A percentile compares a stretch with the other conserved stretches of the same genome.
These are phyloP conservation scores for Rhodotorula sp. DNA, from an alignment of 1,284 basidiomycete genomes.

Conservation along the genomic window DNA sequence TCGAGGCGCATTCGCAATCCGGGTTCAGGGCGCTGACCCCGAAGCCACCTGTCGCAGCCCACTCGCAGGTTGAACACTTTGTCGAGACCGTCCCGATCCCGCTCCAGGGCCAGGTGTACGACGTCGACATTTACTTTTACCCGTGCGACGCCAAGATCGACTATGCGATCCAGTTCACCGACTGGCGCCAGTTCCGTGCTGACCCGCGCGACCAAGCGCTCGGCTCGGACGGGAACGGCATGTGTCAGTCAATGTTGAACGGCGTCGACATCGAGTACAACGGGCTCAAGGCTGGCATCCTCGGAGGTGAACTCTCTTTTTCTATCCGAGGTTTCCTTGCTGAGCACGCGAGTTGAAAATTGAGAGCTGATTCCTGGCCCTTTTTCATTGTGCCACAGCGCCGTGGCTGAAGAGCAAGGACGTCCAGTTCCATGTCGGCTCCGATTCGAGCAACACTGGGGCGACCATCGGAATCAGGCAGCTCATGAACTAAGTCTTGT, in stretches of 20 bases:
- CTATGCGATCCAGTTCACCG: background rate
- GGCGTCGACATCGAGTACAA: conserved; percentile 6
- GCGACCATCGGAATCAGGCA: background rate
- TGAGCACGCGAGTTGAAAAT: too few species aligned
- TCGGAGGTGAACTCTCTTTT: conserved; percentile 2
- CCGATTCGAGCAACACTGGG: background rate
- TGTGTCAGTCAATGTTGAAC: background rate
- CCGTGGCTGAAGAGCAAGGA: conserved; percentile 3
- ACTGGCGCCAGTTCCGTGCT: background rate
- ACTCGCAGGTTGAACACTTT: background rate
- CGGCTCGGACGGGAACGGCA: background rate
- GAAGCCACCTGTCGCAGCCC: background rate
- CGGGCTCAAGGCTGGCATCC: background rate
- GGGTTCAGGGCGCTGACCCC: too few species aligned
- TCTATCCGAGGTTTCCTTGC: too few species aligned
- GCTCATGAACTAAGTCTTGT: too few species aligned
- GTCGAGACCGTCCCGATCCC: background rate
- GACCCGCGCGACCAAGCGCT: background rate
- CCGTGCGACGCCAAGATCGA: background rate
- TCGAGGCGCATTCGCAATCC: too few species aligned
- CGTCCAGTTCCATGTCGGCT: background rate
- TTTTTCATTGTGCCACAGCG: background rate
- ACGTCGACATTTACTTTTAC: background rate
- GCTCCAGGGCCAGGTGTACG: background rate
- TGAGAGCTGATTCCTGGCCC: too few species aligned